Base-by-base conservation (phyloP, 371 early-diverging fungal species). In the Mortierella sp. region DNA sequence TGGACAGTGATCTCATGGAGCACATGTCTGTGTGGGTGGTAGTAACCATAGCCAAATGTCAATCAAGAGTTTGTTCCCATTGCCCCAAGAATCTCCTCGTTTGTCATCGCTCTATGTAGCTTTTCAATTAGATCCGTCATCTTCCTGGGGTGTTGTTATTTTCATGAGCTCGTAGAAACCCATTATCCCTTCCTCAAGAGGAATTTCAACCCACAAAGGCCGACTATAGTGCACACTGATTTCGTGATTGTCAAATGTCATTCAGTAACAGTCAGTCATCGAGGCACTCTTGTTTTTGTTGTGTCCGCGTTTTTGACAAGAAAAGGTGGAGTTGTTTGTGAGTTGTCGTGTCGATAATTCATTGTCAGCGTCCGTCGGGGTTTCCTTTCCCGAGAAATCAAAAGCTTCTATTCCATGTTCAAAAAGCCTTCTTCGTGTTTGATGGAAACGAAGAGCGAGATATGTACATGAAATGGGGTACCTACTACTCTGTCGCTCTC, bases 181-280 rank as follows among this genome's bases (percentile, higher is more conserved):
- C n/a, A n/a, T n/a, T n/a, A n/a, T n/a, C n/a, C n/a, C n/a, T n/a
- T n/a, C n/a, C n/a, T n/a, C n/a, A n/a, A n/a, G n/a, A n/a, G n/a
- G n/a, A n/a, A n/a, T 6, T 34, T 34, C 47, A 47, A 58, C 8
- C 58, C 16, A 34, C 19, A 58, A 34, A 58, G 34, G 9, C 6
- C 34, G 34, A 29, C 34, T 34, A 58, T 6, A 16, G 14, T 31
- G 29, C 13, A 29, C n/a, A n/a, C n/a, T n/a, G n/a, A n/a, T n/a
- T n/a, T n/a, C n/a, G 34, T 8, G 31, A 58, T 58, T 58, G 58
- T 58, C 58, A 58, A 58, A 34, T 58, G 58, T 58, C 58, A 58
- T 14, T 22, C 16, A 16, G 22, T 0, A 5, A 5, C 58, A 58
- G 19, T 22, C 16, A 16, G 22, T 0, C 22, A 5, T 31, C 14